A percentile compares a stretch with the other conserved stretches of the same genome.
These are phyloP conservation scores for Tetracentron sinense DNA, from an alignment of 164 flowering plant species.

Conservation along the genomic window DNA sequence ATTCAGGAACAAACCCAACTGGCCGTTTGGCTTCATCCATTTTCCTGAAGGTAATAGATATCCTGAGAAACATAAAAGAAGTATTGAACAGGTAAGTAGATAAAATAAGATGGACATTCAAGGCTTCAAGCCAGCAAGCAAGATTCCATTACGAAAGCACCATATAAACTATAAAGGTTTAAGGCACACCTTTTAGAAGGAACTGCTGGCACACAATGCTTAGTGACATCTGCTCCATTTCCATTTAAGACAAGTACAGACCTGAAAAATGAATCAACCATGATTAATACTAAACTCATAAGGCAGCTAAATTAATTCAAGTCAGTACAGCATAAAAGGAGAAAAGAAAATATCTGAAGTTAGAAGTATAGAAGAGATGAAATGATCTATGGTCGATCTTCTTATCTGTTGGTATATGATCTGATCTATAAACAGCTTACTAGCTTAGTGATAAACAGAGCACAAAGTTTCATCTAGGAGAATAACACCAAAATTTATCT, in stretches of 20 bases:
- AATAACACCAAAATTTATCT: too few species aligned
- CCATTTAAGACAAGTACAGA: slow-evolving; percentile 91
- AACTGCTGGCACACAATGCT: slow-evolving; percentile 95
- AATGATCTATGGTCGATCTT: too few species aligned
- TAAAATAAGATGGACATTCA: not conserved
- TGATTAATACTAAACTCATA: not conserved
- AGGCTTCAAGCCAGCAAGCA: not conserved
- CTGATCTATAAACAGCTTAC: too few species aligned
- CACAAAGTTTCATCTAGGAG: too few species aligned
- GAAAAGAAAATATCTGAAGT: too few species aligned
- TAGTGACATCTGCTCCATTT: slow-evolving; percentile 90
- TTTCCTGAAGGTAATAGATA: slow-evolving; percentile 89
- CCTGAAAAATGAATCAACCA: slow-evolving; percentile 28
- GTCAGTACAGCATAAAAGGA: too few species aligned
- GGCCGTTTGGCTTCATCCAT: slow-evolving; percentile 83
- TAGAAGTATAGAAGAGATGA: too few species aligned
- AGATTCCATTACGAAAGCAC: too few species aligned
- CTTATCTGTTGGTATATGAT: too few species aligned
- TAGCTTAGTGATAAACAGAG: too few species aligned
- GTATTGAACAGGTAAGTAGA: not conserved
- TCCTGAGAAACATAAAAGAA: slow-evolving; percentile 36
- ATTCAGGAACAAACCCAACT: slow-evolving; percentile 49
- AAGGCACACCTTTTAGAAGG: slow-evolving; percentile 68
- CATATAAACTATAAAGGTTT: not conserved
- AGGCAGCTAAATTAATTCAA: not conserved